Evolutionary conservation across 2,329 filamentous ascomycete species (phyloP).

Genomic region (Ophiocordyceps camponoti-rufipedis): DNA sequence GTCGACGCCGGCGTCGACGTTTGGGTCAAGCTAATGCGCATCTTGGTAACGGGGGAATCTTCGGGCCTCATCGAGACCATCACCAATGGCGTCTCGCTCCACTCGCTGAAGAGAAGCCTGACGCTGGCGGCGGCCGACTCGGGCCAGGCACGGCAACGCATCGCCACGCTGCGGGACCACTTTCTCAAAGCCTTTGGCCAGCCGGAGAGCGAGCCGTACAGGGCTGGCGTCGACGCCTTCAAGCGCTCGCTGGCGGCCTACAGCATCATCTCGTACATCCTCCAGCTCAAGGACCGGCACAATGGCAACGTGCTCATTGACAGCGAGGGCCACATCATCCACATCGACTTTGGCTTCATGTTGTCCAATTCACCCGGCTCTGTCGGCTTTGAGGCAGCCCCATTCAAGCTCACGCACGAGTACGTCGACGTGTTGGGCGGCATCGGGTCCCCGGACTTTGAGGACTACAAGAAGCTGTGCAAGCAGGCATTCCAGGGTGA

Average conservation of each 20-base stretch:
- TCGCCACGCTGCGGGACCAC: constrained; percentile 67
- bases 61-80: constrained; percentile 78
- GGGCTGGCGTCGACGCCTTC: constrained; percentile 58
- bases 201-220: constrained; percentile 49
- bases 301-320: constrained; percentile 79
- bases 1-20: constrained; percentile 54
- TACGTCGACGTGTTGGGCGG: constrained; percentile 74
- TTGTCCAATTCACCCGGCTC: constrained; percentile 70
- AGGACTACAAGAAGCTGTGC: constrained; percentile 61
- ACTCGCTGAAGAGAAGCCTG: constrained; percentile 66
- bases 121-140: constrained; percentile 58
- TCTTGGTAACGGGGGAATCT: constrained; percentile 69
- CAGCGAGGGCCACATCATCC: constrained; percentile 70
- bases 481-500: constrained; percentile 68
- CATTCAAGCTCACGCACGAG: constrained; percentile 73
- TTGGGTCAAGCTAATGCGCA: constrained; percentile 83
- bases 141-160: constrained; percentile 52
- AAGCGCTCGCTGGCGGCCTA: constrained; percentile 70
- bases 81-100: constrained; percentile 72
- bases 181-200: constrained; percentile 65
- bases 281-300: constrained; percentile 73
- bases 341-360: constrained; percentile 87
- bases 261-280: constrained; percentile 66
- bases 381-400: constrained; percentile 72
- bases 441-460: constrained; percentile 48